Base-by-base conservation (phyloP, 495 filamentous ascomycete species). In the Tricharina praecox region DNA sequence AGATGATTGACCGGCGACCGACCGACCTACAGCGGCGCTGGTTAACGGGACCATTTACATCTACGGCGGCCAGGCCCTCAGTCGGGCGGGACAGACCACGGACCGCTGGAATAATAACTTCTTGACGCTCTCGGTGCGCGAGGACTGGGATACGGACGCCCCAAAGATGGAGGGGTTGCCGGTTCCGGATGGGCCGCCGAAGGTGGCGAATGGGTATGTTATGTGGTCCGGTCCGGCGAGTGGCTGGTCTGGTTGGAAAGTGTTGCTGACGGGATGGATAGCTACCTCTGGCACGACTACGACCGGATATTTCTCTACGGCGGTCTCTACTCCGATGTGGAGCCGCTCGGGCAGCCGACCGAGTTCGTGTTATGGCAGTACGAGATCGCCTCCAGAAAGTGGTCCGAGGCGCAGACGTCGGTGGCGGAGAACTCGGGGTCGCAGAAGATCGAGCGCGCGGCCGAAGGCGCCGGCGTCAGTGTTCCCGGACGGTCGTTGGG, bases 21-120 rank as follows among this genome's bases (percentile, higher is more conserved):
- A 47, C 34, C 8, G 34, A 41, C 18, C 10, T 33, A 19, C 45
- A 48, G 45, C 33, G 73, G 69, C 77, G 16, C 51, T 76, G 33
- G 70, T 85, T 3, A 82, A 82, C 43, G 81, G 80, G 23, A 84
- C 77, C 0, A 59, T 84, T 16, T 85, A 81, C 54, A 68, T 83
- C n/a, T 85, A 82, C 50, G 81, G 81, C 26, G 81, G 81, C 9
- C 70, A 77, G 28, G 66, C 69, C 2, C 78, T 64, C 18, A 68
- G 61, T 3, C 54, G 64, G 7, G 49, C 65, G 15, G 65, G 69
- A 4, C 80, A 85, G 60, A 67, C 48, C 1, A 50, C 55, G 2
- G 60, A 78, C 54, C 76, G 71, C 15, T 84, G 79, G 79, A 80
- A 75, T 51, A 85, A 82, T 53, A 66, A 83, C 55, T 79, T 85